Conservation (phyloP, 257 asterid genomes). For the Echium plantagineum region DNA sequence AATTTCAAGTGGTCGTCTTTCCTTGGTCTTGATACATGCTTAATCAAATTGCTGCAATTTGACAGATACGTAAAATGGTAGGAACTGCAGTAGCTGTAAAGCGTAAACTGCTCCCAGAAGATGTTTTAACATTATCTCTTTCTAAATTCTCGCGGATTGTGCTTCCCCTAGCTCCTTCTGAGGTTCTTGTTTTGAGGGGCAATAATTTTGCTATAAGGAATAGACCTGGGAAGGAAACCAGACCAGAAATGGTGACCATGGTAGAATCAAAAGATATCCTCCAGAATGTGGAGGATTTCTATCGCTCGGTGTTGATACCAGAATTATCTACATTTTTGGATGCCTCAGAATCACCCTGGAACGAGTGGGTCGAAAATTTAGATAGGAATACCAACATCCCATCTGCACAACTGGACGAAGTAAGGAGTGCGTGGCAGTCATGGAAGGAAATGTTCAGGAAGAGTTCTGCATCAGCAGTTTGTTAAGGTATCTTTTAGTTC, state of each 20-base stretch:
- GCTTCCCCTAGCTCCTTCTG: conserved; percentile 86
- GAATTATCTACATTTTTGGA: conserved; percentile 53
- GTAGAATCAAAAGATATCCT: conserved; percentile 69
- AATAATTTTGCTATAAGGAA: conserved; percentile 63
- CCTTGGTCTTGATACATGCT: conserved; percentile 9
- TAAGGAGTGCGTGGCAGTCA: conserved; percentile 51
- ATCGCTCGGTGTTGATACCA: conserved; percentile 52
- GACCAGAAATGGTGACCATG: conserved; percentile 79
- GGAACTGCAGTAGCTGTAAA: conserved; percentile 84
- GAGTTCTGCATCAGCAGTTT: conserved; percentile 17
- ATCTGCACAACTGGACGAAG: conserved; percentile 48
- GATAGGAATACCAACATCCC: conserved; percentile 72
- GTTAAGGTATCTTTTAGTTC: conserved; percentile 12
- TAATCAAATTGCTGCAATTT: conserved; percentile 12
- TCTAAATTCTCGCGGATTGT: conserved; percentile 73
- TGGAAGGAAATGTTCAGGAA: conserved; percentile 44
- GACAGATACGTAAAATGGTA: conserved; percentile 90
- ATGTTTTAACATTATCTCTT: conserved; percentile 49
- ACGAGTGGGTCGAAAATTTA: conserved; percentile 54
- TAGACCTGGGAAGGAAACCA: conserved; percentile 47
- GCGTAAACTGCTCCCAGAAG: conserved; percentile 65
- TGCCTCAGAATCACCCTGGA: conserved; percentile 61
- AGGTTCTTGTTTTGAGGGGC: conserved; percentile 66
- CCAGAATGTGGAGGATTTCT: conserved; percentile 51
- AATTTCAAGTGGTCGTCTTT: background rate